Conservation (phyloP, 176 grass and related monocot species). For the Eremochloa ophiuroides region DNA sequence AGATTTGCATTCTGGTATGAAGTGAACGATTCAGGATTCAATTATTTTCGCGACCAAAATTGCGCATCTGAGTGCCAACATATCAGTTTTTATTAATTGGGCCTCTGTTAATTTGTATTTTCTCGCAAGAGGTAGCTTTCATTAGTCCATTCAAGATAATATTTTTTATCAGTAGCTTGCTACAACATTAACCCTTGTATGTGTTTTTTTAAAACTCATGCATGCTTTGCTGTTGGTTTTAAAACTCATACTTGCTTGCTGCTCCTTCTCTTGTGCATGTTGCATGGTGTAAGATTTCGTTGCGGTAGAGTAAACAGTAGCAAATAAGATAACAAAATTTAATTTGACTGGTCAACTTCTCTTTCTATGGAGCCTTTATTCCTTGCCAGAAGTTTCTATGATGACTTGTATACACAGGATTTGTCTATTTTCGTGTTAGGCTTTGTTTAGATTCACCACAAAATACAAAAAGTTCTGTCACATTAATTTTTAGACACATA, state of each 20-base stretch:
- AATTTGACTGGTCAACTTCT: slow-evolving; percentile 14
- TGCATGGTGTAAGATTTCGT: not conserved
- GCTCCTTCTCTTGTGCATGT: not conserved
- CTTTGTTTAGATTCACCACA: too few species aligned
- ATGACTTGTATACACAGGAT: not conserved
- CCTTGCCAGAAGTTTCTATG: not conserved
- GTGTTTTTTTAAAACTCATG: not conserved
- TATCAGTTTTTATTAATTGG: not conserved
- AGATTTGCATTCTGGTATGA: not conserved
- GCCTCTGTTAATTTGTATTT: not conserved
- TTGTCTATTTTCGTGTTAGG: slow-evolving; percentile 2
- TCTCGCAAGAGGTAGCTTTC: too few species aligned
- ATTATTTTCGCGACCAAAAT: not conserved
- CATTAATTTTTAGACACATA: too few species aligned
- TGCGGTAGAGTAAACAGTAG: not conserved
- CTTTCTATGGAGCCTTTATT: not conserved
- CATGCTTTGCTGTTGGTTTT: too few species aligned
- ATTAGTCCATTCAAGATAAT: not conserved
- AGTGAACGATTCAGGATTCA: not conserved
- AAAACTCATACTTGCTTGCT: not conserved
- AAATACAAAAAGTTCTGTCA: too few species aligned
- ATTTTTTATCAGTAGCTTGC: not conserved
- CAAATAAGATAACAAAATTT: not conserved
- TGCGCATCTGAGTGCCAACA: not conserved
- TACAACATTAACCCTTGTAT: not conserved